Evolutionary conservation across 2,329 filamentous ascomycete species (phyloP).

Genomic region (Rachicladosporium sp.): DNA sequence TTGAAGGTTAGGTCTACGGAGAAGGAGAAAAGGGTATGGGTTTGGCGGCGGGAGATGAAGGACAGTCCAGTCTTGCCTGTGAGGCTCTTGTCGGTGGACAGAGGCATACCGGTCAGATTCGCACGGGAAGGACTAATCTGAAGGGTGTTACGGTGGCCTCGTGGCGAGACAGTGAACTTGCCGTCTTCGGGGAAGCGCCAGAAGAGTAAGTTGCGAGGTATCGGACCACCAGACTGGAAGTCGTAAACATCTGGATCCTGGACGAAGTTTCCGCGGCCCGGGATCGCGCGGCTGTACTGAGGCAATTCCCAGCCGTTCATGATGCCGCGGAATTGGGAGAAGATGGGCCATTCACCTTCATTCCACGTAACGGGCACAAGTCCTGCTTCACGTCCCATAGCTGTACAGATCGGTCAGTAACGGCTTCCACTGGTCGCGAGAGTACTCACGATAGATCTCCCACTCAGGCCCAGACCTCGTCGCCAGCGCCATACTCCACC

Average conservation of each 20-base stretch:
- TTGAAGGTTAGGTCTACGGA: slow-evolving; percentile 35
- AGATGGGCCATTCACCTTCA: slow-evolving; percentile 26
- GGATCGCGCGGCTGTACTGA: slow-evolving; percentile 19
- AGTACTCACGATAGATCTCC: slow-evolving; percentile 21
- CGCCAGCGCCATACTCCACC: slow-evolving; percentile 41
- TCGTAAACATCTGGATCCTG: slow-evolving; percentile 33
- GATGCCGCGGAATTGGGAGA: slow-evolving; percentile 29
- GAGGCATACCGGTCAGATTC: slow-evolving; percentile 38
- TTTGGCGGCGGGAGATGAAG: slow-evolving; percentile 43
- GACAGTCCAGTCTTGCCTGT: slow-evolving; percentile 37
- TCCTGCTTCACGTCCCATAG: slow-evolving; percentile 44
- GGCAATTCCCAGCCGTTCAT: slow-evolving; percentile 35
- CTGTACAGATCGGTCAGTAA: slow-evolving; percentile 9
- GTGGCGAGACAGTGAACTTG: slow-evolving; percentile 35
- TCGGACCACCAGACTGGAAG: slow-evolving; percentile 31
- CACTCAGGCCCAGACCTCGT: slow-evolving; percentile 33
- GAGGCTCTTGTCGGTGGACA: slow-evolving; percentile 33
- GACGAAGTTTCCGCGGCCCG: slow-evolving; percentile 32
- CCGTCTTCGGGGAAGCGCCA: slow-evolving; percentile 40
- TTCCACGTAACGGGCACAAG: slow-evolving; percentile 39
- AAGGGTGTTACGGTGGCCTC: slow-evolving; percentile 32
- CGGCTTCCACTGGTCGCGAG: neutral
- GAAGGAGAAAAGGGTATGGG: slow-evolving; percentile 43
- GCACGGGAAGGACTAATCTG: slow-evolving; percentile 36
- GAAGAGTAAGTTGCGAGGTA: slow-evolving; percentile 45